A percentile compares a stretch with the other conserved stretches of the same genome.
These are phyloP conservation scores for Apiotrichum montevideense DNA, from an alignment of 1,284 basidiomycete species.

Conservation along the genomic window DNA sequence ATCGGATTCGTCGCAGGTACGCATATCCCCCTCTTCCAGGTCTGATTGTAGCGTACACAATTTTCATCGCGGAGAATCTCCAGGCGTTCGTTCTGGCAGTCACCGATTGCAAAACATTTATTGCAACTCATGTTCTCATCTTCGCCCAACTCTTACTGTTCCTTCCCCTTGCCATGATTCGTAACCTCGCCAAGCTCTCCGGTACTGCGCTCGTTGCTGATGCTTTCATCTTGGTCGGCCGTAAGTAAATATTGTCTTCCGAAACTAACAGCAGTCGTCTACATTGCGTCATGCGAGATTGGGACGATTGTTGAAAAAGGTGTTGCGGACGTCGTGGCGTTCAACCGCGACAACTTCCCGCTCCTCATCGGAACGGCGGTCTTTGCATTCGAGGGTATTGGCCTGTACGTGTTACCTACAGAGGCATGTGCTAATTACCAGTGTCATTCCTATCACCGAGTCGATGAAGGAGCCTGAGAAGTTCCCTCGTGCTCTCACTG, in stretches of 20 bases:
- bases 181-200: slow-evolving; percentile 87
- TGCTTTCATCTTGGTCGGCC: slow-evolving; percentile 85
- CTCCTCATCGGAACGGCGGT: slow-evolving; percentile 94
- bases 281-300: slow-evolving; percentile 77
- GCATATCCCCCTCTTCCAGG: no score
- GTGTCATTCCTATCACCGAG: slow-evolving; percentile 91
- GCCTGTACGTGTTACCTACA: slow-evolving; percentile 57
- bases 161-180: slow-evolving; percentile 74
- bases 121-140: slow-evolving; percentile 76
- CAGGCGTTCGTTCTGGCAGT: slow-evolving; percentile 80
- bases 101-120: slow-evolving; percentile 64
- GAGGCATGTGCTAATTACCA: slow-evolving; percentile 7
- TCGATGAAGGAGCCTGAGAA: slow-evolving; percentile 88
- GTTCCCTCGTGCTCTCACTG: slow-evolving; percentile 81
- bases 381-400: slow-evolving; percentile 97
- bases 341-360: slow-evolving; percentile 84
- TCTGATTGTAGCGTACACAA: slow-evolving; percentile 68
- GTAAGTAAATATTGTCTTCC: slow-evolving; percentile 33
- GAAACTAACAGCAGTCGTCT: slow-evolving; percentile 53
- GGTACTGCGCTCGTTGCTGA: slow-evolving; percentile 90
- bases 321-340: slow-evolving; percentile 72
- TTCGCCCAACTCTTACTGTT: slow-evolving; percentile 77
- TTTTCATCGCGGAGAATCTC: slow-evolving; percentile 92
- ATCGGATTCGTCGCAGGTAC: slow-evolving; percentile 53
- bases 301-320: slow-evolving; percentile 61